These are phyloP conservation scores for Hansenula anomala DNA, from an alignment of 1,139 yeast genomes.

Conservation along the genomic window DNA sequence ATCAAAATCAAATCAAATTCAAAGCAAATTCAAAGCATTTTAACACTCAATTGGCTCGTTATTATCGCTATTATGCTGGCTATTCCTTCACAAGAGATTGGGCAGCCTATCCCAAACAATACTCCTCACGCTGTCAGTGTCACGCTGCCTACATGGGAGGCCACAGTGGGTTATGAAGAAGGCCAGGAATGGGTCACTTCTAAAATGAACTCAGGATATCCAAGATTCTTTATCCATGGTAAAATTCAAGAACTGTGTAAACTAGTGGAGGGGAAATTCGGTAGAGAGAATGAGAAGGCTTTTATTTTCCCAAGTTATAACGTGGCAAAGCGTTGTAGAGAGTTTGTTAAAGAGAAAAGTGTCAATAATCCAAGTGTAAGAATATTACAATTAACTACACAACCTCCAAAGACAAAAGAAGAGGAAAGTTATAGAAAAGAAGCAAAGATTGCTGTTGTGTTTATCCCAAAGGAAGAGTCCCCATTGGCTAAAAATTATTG, in stretches of 20 bases:
- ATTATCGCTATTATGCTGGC: no score
- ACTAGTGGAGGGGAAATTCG: conserved; percentile 51
- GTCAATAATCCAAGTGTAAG: conserved; percentile 43
- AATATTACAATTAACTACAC: conserved; percentile 74
- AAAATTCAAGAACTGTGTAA: conserved; percentile 59
- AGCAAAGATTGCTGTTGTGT: conserved; percentile 70
- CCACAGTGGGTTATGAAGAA: conserved; percentile 88
- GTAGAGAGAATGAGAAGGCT: conserved; percentile 68
- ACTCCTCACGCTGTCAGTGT: conserved; percentile 93
- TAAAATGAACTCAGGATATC: conserved; percentile 84
- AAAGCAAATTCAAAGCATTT: no score
- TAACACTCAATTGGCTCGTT: no score
- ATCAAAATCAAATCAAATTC: no score
- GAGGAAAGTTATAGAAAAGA: conserved; percentile 58
- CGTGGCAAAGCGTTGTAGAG: conserved; percentile 82
- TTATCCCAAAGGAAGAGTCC: conserved; percentile 52
- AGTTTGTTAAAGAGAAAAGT: conserved; percentile 43
- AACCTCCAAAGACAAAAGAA: conserved; percentile 55
- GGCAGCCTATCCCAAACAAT: conserved; percentile 82
- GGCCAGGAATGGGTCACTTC: conserved; percentile 81
- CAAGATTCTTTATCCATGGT: conserved; percentile 78
- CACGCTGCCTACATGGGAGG: conserved; percentile 90
- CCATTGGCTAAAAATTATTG: conserved; percentile 80
- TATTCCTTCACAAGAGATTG: conserved; percentile 44
- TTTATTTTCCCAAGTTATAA: conserved; percentile 74